Evolutionary conservation across 371 early-diverging fungal genomes (phyloP), one percentile per base, ranked within the genome.

Genomic region (Mucor lusitanicus): DNA sequence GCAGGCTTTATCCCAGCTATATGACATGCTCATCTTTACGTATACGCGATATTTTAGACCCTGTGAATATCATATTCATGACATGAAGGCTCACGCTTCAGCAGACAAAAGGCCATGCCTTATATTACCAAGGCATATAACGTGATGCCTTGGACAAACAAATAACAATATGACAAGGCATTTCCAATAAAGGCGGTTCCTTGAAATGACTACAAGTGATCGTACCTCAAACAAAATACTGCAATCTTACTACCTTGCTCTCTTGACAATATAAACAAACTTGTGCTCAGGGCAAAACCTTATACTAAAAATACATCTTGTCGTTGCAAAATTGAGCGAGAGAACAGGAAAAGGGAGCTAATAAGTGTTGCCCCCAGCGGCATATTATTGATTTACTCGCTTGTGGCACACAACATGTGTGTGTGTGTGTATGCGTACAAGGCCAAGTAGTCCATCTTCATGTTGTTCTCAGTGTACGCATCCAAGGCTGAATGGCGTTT

Each of bases 261-360:
- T 55, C 15, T 30, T 55, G 55, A 55, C 28, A 55, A 27, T 32
- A 30, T 23, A 46, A 30, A 55, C n/a, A 30, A 55, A 55, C 9
- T 3, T 30, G 55, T 55, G 55, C 55, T 55, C 55, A 55, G 55
- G 55, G 55, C 55, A 55, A 32, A 55, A 55, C 55, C 28, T 55
- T 55, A 55, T 30, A n/a, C 55, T 55, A 55, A 30, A 55, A 55
- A 55, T 55, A 55, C 54, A 30, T 30, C 28, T 6, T 27, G 9
- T 6, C 25, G 3, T 19, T 44, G 44, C 44, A 13, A 37, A 13
- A 12, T 33, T 30, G 30, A 30, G 30, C 6, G 35, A 13, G 37
- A 37, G 4, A 44, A 44, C 19, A n/a, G 19, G 8, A 2, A n/a
- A 6, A 44, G 17, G 19, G 44, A 19, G 3, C 6, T 17, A 17